Evolutionary conservation across 2,329 filamentous ascomycete genomes (phyloP).

Genomic region (Stagonosporopsis vannaccii): DNA sequence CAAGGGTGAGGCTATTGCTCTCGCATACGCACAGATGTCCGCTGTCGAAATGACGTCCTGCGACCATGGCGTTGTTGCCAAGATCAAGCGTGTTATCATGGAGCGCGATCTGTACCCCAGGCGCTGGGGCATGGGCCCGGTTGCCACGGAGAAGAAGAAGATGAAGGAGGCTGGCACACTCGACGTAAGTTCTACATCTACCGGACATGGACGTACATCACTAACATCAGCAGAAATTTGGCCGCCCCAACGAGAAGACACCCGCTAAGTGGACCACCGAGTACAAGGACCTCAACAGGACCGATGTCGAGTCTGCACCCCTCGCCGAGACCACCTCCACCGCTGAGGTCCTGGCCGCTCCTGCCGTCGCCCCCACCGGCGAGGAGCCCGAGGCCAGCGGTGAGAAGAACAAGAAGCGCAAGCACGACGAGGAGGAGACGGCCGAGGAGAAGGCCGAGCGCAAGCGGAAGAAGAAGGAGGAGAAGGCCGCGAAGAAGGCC

Average conservation of each 20-base stretch:
- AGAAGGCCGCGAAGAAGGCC: constrained; percentile 54
- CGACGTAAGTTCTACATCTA: constrained; percentile 64
- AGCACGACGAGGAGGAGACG: constrained; percentile 57
- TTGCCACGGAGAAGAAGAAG: constrained; percentile 98
- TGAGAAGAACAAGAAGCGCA: constrained; percentile 54
- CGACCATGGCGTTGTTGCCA: constrained; percentile 96
- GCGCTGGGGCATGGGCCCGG: constrained; percentile 93
- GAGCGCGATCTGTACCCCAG: constrained; percentile 97
- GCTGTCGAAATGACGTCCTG: constrained; percentile 96
- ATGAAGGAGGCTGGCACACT: constrained; percentile 98
- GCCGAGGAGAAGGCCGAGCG: constrained; percentile 57
- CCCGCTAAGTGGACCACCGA: constrained; percentile 90
- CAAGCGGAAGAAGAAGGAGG: constrained; percentile 77
- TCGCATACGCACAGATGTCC: constrained; percentile 97
- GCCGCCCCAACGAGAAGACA: constrained; percentile 88
- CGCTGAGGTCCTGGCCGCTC: constrained; percentile 47
- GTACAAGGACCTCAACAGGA: constrained; percentile 78
- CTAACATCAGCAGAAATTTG: constrained; percentile 74
- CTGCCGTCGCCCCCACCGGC: constrained; percentile 45
- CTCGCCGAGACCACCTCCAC: constrained; percentile 44
- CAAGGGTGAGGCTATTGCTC: constrained; percentile 97
- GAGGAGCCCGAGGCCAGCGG: constrained; percentile 47
- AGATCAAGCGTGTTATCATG: constrained; percentile 99
- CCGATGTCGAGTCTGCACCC: constrained; percentile 31
- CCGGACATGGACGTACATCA: background rate